Evolutionary conservation across 225 moss, liverwort and hornwort species (phyloP).

Genomic region (Thuidium tamariscinum): DNA sequence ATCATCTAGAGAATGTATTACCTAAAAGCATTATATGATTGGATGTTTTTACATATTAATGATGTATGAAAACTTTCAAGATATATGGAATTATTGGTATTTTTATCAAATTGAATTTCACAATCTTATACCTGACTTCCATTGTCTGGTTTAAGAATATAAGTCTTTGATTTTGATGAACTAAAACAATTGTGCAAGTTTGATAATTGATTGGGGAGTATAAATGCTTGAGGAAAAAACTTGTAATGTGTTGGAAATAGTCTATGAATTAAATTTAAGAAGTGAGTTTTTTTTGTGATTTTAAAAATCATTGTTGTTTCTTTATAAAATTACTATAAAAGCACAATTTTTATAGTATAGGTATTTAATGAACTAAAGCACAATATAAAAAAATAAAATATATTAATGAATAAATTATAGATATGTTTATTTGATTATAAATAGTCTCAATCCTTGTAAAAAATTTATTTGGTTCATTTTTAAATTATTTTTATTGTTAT

Average conservation of each 20-base stretch:
- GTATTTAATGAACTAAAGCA: not conserved
- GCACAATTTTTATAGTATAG: no score
- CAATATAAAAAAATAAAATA: not conserved
- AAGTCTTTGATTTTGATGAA: slow-evolving; percentile 58
- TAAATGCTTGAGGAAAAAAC: slow-evolving; percentile 71
- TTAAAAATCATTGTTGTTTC: not conserved
- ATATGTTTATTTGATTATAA: not conserved
- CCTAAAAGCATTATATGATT: accelerated
- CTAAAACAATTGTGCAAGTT: slow-evolving; percentile 51
- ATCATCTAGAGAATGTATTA: not conserved
- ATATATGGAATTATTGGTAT: accelerated
- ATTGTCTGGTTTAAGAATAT: slow-evolving; percentile 90
- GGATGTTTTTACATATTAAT: not conserved
- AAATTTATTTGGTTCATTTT: not conserved
- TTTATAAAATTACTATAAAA: no score
- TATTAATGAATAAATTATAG: not conserved
- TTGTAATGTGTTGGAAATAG: slow-evolving; percentile 86
- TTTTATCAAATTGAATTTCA: not conserved
- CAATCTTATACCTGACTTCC: slow-evolving; percentile 56
- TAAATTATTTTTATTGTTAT: no score
- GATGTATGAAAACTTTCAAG: not conserved
- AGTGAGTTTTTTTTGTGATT: not conserved
- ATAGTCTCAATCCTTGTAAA: accelerated
- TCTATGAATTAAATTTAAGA: not conserved
- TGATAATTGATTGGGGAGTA: slow-evolving; percentile 69